A percentile compares a stretch with the other conserved stretches of the same genome.
These are phyloP conservation scores for Coniochaeta sp. DNA, from an alignment of 2,329 filamentous ascomycete genomes.

Conservation along the genomic window DNA sequence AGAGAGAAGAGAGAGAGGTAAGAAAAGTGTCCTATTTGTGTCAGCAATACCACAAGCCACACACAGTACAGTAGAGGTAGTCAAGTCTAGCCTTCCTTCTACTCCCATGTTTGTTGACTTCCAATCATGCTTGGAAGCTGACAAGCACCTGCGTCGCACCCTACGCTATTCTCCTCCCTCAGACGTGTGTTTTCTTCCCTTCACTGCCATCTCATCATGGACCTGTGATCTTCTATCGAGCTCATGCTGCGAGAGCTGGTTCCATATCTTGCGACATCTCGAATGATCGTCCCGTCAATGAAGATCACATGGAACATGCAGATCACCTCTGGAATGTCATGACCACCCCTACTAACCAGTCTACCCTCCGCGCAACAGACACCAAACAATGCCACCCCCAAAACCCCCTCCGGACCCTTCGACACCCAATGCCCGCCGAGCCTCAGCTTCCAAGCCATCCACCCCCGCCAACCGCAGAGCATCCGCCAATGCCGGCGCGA, in stretches of 20 bases:
- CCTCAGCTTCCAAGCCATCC: conserved; percentile 11
- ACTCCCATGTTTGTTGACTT: not conserved
- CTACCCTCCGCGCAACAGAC: not conserved
- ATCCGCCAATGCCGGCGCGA: conserved; percentile 16
- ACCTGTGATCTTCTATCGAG: not conserved
- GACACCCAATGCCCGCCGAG: conserved; percentile 9
- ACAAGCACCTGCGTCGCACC: not conserved
- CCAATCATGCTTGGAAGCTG: not conserved
- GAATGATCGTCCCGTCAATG: not conserved
- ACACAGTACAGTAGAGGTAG: too few species aligned
- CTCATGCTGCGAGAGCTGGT: not conserved
- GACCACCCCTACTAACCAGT: not conserved
- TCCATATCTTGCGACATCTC: not conserved
- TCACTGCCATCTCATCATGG: too few species aligned
- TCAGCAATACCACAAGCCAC: too few species aligned
- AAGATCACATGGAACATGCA: not conserved
- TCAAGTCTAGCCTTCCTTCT: too few species aligned
- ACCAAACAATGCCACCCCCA: conserved; percentile 17
- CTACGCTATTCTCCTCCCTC: too few species aligned
- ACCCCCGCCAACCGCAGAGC: conserved; percentile 18
- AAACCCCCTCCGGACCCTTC: conserved; percentile 12
- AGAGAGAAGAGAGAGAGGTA: too few species aligned
- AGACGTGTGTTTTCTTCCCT: too few species aligned
- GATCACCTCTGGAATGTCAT: not conserved
- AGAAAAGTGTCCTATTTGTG: not conserved